Evolutionary conservation across 345 rosid species (phyloP).

Genomic region (Arabis alpina): DNA sequence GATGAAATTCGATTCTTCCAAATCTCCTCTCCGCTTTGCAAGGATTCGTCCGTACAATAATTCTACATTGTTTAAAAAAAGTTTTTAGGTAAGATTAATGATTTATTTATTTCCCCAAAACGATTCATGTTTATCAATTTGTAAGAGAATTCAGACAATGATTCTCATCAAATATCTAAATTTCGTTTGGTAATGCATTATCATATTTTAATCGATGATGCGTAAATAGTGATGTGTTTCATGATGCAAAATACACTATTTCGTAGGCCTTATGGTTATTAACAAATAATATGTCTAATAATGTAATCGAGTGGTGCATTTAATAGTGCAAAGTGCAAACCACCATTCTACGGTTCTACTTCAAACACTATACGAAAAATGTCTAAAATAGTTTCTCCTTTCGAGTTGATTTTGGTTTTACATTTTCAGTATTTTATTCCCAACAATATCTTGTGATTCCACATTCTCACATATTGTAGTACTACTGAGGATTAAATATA

Average conservation of each 20-base stretch:
- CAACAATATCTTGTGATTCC: too few relatives aligned
- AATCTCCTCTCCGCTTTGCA: conserved; percentile 24
- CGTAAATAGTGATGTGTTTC: conserved; percentile 5
- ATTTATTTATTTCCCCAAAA: not conserved
- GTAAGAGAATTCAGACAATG: not conserved
- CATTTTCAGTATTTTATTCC: not conserved
- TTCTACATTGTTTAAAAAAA: not conserved
- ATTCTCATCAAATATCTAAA: not conserved
- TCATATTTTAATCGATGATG: not conserved
- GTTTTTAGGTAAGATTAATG: not conserved
- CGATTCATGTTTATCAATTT: conserved; percentile 14
- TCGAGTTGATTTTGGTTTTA: not conserved
- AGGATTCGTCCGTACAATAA: conserved; percentile 35
- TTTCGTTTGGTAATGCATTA: not conserved
- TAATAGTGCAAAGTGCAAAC: not conserved
- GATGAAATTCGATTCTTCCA: conserved; percentile 35
- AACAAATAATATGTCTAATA: too few relatives aligned
- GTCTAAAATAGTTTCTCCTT: too few relatives aligned
- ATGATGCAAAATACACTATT: conserved; percentile 17
- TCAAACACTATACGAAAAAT: not conserved
- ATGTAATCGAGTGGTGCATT: not conserved
- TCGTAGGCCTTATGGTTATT: not conserved
- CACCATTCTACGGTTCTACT: not conserved
- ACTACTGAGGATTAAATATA: too few relatives aligned
- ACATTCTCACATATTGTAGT: too few relatives aligned